Evolutionary conservation across 495 filamentous ascomycete genomes (phyloP).

Genomic region (Hypoxylon rickii): DNA sequence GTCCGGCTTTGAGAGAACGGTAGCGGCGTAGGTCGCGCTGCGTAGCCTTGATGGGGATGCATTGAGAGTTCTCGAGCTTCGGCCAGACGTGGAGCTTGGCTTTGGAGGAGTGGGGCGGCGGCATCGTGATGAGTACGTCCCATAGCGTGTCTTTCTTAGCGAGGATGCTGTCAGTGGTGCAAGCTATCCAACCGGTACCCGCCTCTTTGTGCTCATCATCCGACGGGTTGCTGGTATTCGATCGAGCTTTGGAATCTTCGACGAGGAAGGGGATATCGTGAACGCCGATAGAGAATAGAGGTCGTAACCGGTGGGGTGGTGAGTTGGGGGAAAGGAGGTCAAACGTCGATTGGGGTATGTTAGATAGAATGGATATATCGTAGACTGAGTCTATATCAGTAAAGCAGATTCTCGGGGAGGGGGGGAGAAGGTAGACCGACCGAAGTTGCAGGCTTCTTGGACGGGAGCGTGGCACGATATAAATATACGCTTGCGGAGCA

Average conservation of each 20-base stretch:
- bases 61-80: slow-evolving; percentile 65
- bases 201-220: slow-evolving; percentile 47
- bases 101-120: slow-evolving; percentile 56
- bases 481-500: slow-evolving; percentile 85
- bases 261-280: slow-evolving; percentile 86
- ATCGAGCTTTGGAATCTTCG: slow-evolving; percentile 50
- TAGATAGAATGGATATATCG: slow-evolving; percentile 86
- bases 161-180: slow-evolving; percentile 91
- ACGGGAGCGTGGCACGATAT: slow-evolving; percentile 85
- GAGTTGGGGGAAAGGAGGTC: slow-evolving; percentile 65
- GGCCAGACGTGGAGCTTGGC: slow-evolving; percentile 74
- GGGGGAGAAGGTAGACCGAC: slow-evolving; percentile 51
- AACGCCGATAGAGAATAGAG: slow-evolving; percentile 88
- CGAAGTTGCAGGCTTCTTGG: slow-evolving; percentile 82
- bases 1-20: slow-evolving; percentile 67
- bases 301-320: slow-evolving; percentile 68
- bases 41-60: slow-evolving; percentile 75
- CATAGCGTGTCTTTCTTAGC: slow-evolving; percentile 82
- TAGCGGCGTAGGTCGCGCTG: slow-evolving; percentile 88
- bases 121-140: slow-evolving; percentile 83
- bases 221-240: slow-evolving; percentile 24
- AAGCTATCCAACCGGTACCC: slow-evolving; percentile 82
- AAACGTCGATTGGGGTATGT: slow-evolving; percentile 67
- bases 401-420: background rate
- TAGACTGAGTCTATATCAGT: slow-evolving; percentile 65